Conservation (phyloP, 768 basidiomycete genomes). For the Macrolepiota fuliginosa region DNA sequence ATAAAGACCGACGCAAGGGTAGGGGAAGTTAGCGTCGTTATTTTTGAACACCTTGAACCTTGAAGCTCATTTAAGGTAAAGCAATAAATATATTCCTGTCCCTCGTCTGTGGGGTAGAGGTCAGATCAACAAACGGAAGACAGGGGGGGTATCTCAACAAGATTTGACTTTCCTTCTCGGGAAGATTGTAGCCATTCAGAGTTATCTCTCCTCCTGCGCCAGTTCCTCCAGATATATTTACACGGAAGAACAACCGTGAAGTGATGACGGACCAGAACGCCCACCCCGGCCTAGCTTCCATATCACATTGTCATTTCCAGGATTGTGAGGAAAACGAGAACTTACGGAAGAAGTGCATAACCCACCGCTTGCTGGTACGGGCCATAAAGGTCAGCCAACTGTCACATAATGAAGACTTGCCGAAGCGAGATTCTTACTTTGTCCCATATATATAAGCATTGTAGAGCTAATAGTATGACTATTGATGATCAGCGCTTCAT, state of each 20-base stretch:
- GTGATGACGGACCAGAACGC: slow-evolving; percentile 7
- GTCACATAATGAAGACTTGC: not conserved
- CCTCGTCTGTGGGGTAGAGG: too few species aligned
- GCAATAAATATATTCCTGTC: too few species aligned
- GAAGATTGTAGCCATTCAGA: not conserved
- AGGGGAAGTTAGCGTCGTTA: too few species aligned
- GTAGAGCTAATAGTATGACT: not conserved
- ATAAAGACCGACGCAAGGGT: too few species aligned
- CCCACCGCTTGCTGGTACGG: not conserved
- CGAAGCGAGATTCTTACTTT: not conserved
- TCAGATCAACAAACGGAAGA: too few species aligned
- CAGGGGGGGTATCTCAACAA: too few species aligned
- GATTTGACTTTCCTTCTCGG: not conserved
- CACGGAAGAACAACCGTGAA: slow-evolving; percentile 6
- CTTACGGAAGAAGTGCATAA: slow-evolving; percentile 8
- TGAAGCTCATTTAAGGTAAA: too few species aligned
- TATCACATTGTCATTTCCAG: not conserved
- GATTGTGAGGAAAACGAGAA: not conserved
- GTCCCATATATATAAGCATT: slow-evolving; percentile 8
- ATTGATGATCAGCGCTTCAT: not conserved
- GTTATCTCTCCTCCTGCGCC: not conserved
- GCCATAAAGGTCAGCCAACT: not conserved
- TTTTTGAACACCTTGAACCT: too few species aligned
- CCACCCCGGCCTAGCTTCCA: not conserved
- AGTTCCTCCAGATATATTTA: not conserved